These are phyloP conservation scores for Nicotiana tomentosiformis DNA, from an alignment of 257 asterid species.

Conservation along the genomic window DNA sequence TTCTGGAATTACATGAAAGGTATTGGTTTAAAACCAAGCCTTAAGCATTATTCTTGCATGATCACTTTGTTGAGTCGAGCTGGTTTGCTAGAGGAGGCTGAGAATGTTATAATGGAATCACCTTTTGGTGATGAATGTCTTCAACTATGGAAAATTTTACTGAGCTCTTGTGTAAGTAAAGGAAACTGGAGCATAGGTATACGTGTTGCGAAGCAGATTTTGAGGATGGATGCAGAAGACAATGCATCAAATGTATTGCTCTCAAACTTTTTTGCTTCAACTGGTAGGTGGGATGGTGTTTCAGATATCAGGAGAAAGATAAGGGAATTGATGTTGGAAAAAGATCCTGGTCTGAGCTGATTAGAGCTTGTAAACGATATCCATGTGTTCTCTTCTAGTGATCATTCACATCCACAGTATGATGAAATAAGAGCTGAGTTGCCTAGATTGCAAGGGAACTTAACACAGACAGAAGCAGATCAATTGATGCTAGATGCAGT, in stretches of 20 bases:
- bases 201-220: slow-evolving; percentile 49
- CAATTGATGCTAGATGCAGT: slow-evolving; percentile 5
- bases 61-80: slow-evolving; percentile 64
- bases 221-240: slow-evolving; percentile 43
- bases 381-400: slow-evolving; percentile 51
- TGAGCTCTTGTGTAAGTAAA: slow-evolving; percentile 48
- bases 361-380: slow-evolving; percentile 37
- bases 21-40: slow-evolving; percentile 41
- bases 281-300: slow-evolving; percentile 60
- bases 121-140: slow-evolving; percentile 39
- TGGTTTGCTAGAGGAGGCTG: slow-evolving; percentile 68
- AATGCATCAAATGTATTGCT: slow-evolving; percentile 44
- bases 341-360: slow-evolving; percentile 82
- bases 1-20: slow-evolving; percentile 73
- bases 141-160: slow-evolving; percentile 60
- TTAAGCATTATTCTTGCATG: slow-evolving; percentile 76
- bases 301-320: slow-evolving; percentile 48
- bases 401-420: slow-evolving; percentile 32
- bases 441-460: slow-evolving; percentile 35
- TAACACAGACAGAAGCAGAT: slow-evolving; percentile 14
- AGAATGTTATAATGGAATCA: slow-evolving; percentile 44
- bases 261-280: slow-evolving; percentile 53
- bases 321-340: slow-evolving; percentile 33
- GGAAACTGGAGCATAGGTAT: slow-evolving; percentile 43
- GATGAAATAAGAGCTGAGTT: slow-evolving; percentile 36